Evolutionary conservation across 2,329 filamentous ascomycete genomes (phyloP).

Genomic region (Colletotrichum aenigma): DNA sequence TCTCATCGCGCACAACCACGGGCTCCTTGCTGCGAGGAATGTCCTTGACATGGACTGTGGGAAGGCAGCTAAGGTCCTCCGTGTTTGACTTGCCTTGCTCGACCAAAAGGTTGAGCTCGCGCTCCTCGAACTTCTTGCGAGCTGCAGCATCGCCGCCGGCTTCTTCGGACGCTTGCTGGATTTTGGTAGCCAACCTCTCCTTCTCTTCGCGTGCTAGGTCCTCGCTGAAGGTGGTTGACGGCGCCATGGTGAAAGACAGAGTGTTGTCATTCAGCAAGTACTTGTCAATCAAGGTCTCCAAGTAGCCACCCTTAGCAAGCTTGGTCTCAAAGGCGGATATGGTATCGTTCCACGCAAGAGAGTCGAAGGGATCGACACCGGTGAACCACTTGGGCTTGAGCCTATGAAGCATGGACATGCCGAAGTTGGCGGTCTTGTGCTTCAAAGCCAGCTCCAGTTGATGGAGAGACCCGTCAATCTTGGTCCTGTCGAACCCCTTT

Average conservation of each 20-base stretch:
- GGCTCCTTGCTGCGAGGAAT: conserved; percentile 80
- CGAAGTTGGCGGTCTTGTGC: conserved; percentile 96
- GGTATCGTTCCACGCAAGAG: conserved; percentile 89
- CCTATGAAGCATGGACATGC: conserved; percentile 86
- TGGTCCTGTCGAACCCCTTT: conserved; percentile 85
- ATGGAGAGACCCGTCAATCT: conserved; percentile 92
- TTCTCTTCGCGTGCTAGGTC: conserved; percentile 80
- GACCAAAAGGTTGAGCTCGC: conserved; percentile 79
- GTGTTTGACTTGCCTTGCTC: conserved; percentile 86
- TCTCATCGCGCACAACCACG: conserved; percentile 65
- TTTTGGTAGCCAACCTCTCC: conserved; percentile 73
- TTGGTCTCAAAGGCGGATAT: conserved; percentile 81
- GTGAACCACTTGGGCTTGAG: conserved; percentile 95
- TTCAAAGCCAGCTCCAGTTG: conserved; percentile 92
- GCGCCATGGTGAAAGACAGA: conserved; percentile 93
- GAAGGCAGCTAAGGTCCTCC: conserved; percentile 85
- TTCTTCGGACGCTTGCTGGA: conserved; percentile 69
- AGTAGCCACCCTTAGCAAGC: conserved; percentile 77
- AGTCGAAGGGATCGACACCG: conserved; percentile 89
- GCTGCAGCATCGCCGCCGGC: conserved; percentile 76
- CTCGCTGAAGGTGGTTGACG: conserved; percentile 75
- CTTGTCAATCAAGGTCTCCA: conserved; percentile 85
- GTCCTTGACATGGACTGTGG: conserved; percentile 86
- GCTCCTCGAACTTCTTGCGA: conserved; percentile 72
- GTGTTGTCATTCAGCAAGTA: conserved; percentile 88